Evolutionary conservation across 2,329 filamentous ascomycete genomes (phyloP), one percentile per base, ranked within the genome.

Genomic region (Ophiostoma sp.): DNA sequence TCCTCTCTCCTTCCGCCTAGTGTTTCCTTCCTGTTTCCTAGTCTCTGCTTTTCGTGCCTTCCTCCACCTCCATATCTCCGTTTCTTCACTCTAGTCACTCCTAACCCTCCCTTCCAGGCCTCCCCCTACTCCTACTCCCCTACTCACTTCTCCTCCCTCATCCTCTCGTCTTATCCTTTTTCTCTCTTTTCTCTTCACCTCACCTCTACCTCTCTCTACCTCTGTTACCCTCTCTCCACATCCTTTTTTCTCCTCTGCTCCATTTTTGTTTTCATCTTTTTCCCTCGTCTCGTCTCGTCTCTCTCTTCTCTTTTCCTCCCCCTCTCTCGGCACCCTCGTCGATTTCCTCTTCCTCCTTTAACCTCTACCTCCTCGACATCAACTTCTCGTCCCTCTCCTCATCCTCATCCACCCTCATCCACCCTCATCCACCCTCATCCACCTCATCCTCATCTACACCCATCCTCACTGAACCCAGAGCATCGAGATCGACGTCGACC

Each of bases 401-500:
- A 40, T 11, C 47, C 41, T 16, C 36, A 18, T 66, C 64, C 38
- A 58, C 40, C 18, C 5, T 49, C 11, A 14, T 63, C 60, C 41
- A 42, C 47, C 45, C 40, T 64, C 67, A 55, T 63, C 65, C 27
- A 64, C 63, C 64, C n/a, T 45, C n/a, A 45, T 68, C 55, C n/a
- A 62, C 38, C 14, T 64, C 49, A 58, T 27, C 64, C 49, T 68
- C 65, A 67, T 58, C 7, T 14, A 36, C 49, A 11, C 38, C 52
- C 52, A 64, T 16, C 42, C 41, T 8, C 18, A 69, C 38, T 62
- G 49, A 64, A 47, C 49, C 18, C 44, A 55, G 36, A 40, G 45
- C n/a, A 55, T 49, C 65, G 62, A 49, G 52, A 45, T 11, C 64
- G 41, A 70, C 73, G 73, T 70, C 76, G 76, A 73, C 76, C 76